A percentile compares a stretch with the other conserved stretches of the same genome.
phyloP scores from a whole-genome alignment of 176 grass and related monocot genomes.

The Dendrocalamus sinicus region DNA sequence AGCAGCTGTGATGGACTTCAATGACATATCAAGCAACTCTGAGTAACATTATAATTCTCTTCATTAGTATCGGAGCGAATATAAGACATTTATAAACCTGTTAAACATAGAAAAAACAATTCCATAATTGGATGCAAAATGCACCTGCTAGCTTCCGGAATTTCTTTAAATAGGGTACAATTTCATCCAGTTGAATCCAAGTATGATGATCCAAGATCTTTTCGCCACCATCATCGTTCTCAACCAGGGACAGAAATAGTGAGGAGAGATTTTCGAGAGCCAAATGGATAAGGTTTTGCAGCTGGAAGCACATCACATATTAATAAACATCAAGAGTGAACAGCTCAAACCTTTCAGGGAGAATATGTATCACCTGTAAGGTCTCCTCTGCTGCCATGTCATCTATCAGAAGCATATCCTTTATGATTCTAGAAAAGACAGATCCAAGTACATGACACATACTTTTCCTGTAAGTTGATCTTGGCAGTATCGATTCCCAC shows the following conservation, averaged over 20 bases:
- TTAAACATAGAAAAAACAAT: conserved; percentile 32
- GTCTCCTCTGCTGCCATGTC: conserved; percentile 98
- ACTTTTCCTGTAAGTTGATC: conserved; percentile 78
- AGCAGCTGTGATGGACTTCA: conserved; percentile 82
- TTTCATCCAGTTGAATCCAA: conserved; percentile 64
- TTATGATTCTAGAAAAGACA: conserved; percentile 86
- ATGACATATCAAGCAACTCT: conserved; percentile 96
- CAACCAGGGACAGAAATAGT: conserved; percentile 72
- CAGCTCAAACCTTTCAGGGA: conserved; percentile 33
- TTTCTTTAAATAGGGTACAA: conserved; percentile 72
- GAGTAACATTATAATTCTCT: conserved; percentile 35
- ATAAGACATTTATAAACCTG: background rate
- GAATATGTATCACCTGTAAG: conserved; percentile 68
- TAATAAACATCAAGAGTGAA: conserved; percentile 35
- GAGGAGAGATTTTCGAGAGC: conserved; percentile 79
- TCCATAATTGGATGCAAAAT: conserved; percentile 6
- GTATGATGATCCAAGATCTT: conserved; percentile 57
- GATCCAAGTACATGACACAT: conserved; percentile 77
- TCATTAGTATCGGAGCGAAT: conserved; percentile 22
- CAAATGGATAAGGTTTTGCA: conserved; percentile 93
- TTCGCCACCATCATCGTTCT: conserved; percentile 42
- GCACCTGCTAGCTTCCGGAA: conserved; percentile 85
- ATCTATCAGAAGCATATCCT: conserved; percentile 91
- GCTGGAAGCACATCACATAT: conserved; percentile 59
- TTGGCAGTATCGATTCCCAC: conserved; percentile 76